Percentiles rank a stretch among this genome's conserved stretches.
These are phyloP conservation scores for Ploettnerulaceae sp. DNA, from an alignment of 2,329 filamentous ascomycete species.

Conservation along the genomic window DNA sequence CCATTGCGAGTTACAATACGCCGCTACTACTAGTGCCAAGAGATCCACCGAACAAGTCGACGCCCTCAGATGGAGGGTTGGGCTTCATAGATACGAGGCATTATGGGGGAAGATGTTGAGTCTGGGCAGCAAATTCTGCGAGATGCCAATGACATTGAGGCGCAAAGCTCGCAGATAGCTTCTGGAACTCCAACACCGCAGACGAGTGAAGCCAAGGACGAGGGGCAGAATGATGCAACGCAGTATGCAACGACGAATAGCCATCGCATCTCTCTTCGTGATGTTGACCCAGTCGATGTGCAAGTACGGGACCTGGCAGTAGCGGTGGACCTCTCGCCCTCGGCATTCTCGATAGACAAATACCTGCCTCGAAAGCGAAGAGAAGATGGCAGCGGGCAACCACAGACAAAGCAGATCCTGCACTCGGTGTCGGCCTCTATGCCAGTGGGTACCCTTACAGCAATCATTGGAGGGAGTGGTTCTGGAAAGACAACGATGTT, in stretches of 20 bases:
- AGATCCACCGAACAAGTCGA: not conserved
- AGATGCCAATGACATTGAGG: not conserved
- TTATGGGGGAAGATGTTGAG: conserved; percentile 3
- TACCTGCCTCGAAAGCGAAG: conserved; percentile 32
- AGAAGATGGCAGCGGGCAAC: conserved; percentile 34
- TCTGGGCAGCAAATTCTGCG: not conserved
- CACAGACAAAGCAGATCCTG: conserved; percentile 49
- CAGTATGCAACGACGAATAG: conserved; percentile 21
- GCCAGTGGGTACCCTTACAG: conserved; percentile 61
- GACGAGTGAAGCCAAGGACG: not conserved
- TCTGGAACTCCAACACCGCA: not conserved
- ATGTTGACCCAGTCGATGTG: conserved; percentile 52
- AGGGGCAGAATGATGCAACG: not conserved
- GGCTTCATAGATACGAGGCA: not conserved
- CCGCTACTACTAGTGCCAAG: not conserved
- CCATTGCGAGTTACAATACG: not conserved
- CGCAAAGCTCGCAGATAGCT: not conserved
- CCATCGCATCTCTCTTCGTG: conserved; percentile 35
- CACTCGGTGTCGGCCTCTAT: conserved; percentile 60
- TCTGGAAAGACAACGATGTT: conserved; percentile 69
- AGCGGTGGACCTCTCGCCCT: conserved; percentile 54
- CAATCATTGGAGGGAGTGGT: conserved; percentile 70
- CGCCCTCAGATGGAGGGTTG: not conserved
- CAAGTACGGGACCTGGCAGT: conserved; percentile 51
- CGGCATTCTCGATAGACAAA: conserved; percentile 41